Evolutionary conservation across 2,329 filamentous ascomycete species (phyloP).

Genomic region (Rutstroemia sydowiana): DNA sequence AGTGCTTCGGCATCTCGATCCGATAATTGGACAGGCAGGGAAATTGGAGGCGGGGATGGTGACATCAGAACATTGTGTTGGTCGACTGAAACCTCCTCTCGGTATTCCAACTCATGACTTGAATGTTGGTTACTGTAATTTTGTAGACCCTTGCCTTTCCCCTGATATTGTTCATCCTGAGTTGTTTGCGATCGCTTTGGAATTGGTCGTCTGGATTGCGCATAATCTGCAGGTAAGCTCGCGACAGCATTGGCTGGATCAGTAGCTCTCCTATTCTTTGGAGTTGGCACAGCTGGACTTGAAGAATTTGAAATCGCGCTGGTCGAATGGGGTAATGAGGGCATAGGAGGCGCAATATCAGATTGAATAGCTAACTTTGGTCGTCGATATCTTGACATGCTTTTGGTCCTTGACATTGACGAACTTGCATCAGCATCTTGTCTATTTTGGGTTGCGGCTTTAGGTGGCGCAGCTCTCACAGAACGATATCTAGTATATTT

Average conservation of each 20-base stretch:
- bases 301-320: neutral
- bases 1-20: slow-evolving; percentile 22
- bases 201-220: slow-evolving; percentile 8
- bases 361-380: slow-evolving; percentile 14
- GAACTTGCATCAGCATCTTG: slow-evolving; percentile 14
- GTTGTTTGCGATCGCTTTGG: slow-evolving; percentile 6
- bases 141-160: slow-evolving; percentile 13
- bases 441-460: slow-evolving; percentile 7
- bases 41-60: slow-evolving; percentile 1
- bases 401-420: slow-evolving; percentile 22
- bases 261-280: neutral
- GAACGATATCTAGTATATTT: slow-evolving; percentile 54
- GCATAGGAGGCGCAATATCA: slow-evolving; percentile 8
- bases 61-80: slow-evolving; percentile 4
- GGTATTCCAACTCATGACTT: slow-evolving; percentile 8
- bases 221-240: slow-evolving; percentile 2
- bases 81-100: slow-evolving; percentile 11
- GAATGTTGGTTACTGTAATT: slow-evolving; percentile 15
- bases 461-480: slow-evolving; percentile 37
- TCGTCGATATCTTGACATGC: slow-evolving; percentile 34
- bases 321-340: slow-evolving; percentile 11
- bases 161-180: neutral
- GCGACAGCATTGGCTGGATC: neutral
- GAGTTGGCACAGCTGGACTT: neutral
- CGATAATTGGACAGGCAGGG: slow-evolving; percentile 7